These are phyloP conservation scores for Trichosporon sp. DNA, from an alignment of 1,284 basidiomycete species.

Conservation along the genomic window DNA sequence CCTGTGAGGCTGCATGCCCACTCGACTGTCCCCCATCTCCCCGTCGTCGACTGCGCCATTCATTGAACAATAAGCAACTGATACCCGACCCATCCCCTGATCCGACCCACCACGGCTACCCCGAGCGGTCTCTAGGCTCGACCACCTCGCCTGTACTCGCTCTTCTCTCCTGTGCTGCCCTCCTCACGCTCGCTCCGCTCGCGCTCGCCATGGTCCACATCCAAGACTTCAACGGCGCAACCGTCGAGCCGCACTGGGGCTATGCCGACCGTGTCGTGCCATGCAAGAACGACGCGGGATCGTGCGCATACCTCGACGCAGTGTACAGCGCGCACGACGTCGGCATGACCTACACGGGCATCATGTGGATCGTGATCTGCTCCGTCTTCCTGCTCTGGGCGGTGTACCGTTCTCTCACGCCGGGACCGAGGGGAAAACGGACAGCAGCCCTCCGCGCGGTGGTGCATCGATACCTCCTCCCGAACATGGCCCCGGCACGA, in stretches of 20 bases:
- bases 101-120: no score
- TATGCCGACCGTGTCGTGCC: conserved; percentile 41
- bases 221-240: conserved; percentile 36
- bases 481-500: background rate
- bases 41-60: no score
- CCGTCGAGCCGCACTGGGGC: conserved; percentile 45
- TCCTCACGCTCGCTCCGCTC: background rate
- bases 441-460: background rate
- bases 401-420: conserved; percentile 9
- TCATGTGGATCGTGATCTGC: conserved; percentile 37
- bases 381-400: conserved; percentile 36
- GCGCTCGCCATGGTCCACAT: conserved; percentile 34
- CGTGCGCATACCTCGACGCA: conserved; percentile 45
- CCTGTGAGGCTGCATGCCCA: no score
- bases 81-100: no score
- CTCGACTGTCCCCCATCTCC: no score
- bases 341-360: conserved; percentile 42
- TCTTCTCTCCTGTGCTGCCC: background rate
- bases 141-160: background rate
- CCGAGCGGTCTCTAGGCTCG: no score
- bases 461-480: background rate
- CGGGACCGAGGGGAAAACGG: background rate
- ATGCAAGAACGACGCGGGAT: conserved; percentile 44
- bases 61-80: no score
- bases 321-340: conserved; percentile 43